These are phyloP conservation scores for Trichosporon coremiiforme DNA, from an alignment of 1,284 basidiomycete species.

Conservation along the genomic window DNA sequence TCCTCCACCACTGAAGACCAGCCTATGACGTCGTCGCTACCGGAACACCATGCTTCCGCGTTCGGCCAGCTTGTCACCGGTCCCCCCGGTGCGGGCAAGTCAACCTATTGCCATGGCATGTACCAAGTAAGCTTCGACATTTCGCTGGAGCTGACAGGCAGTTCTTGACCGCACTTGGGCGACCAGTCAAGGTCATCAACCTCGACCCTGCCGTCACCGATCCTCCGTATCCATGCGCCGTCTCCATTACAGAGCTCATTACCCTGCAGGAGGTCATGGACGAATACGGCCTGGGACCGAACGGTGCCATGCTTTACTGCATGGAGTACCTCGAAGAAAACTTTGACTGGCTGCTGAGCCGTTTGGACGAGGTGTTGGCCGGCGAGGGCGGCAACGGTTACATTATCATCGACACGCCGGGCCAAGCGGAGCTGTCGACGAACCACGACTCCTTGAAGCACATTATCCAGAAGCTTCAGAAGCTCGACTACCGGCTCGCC, in stretches of 20 bases:
- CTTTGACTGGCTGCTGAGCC: slow-evolving; percentile 85
- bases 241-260: slow-evolving; percentile 84
- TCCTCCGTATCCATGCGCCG: slow-evolving; percentile 85
- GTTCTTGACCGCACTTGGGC: slow-evolving; percentile 79
- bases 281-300: slow-evolving; percentile 84
- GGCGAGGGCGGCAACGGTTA: slow-evolving; percentile 61
- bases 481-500: slow-evolving; percentile 80
- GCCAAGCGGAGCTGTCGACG: slow-evolving; percentile 96
- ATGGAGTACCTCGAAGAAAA: slow-evolving; percentile 97
- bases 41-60: slow-evolving; percentile 39
- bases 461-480: slow-evolving; percentile 71
- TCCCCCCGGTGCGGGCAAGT: slow-evolving; percentile 89
- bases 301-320: slow-evolving; percentile 95
- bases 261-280: slow-evolving; percentile 87
- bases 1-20: slow-evolving; percentile 21
- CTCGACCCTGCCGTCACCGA: slow-evolving; percentile 90
- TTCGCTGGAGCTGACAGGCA: slow-evolving; percentile 36
- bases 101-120: slow-evolving; percentile 91
- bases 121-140: slow-evolving; percentile 64
- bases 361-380: slow-evolving; percentile 64
- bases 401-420: slow-evolving; percentile 93
- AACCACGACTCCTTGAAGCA: slow-evolving; percentile 87
- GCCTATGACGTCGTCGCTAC: slow-evolving; percentile 16
- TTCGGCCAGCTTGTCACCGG: slow-evolving; percentile 72
- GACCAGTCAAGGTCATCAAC: slow-evolving; percentile 88